phyloP scores from a whole-genome alignment of 164 flowering plant species.

The Chimonanthus salicifolius region DNA sequence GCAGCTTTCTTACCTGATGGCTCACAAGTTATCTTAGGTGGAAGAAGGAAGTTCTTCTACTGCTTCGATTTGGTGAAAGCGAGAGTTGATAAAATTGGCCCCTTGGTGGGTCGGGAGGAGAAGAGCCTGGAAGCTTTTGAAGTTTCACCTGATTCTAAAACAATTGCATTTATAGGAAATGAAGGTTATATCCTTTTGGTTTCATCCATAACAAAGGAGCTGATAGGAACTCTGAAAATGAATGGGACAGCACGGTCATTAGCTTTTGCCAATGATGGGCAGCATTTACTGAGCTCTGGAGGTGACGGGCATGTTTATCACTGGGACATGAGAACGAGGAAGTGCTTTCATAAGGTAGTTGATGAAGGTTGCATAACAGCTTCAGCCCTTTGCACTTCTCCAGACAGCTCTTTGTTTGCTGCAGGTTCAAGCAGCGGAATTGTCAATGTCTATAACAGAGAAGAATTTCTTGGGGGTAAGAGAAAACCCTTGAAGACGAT shows the following conservation, averaged over 20 bases:
- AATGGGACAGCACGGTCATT: constrained; percentile 79
- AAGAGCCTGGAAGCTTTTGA: constrained; percentile 87
- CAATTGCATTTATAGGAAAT: constrained; percentile 81
- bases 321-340: constrained; percentile 84
- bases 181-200: constrained; percentile 87
- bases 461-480: constrained; percentile 83
- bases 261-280: constrained; percentile 73
- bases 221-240: constrained; percentile 91
- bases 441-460: constrained; percentile 78
- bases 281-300: constrained; percentile 69
- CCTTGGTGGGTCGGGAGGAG: constrained; percentile 84
- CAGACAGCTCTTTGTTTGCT: constrained; percentile 61
- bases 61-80: constrained; percentile 81
- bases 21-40: constrained; percentile 72
- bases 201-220: constrained; percentile 73
- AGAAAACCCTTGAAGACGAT: constrained; percentile 70
- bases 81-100: constrained; percentile 66
- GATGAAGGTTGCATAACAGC: constrained; percentile 83
- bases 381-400: constrained; percentile 63
- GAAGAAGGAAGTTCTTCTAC: constrained; percentile 91
- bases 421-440: constrained; percentile 88
- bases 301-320: constrained; percentile 94
- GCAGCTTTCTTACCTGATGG: constrained; percentile 84
- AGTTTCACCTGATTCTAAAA: constrained; percentile 80
- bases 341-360: constrained; percentile 71